Evolutionary conservation across 179 eudicot genomes (phyloP).

Genomic region (Silene coronaria): DNA sequence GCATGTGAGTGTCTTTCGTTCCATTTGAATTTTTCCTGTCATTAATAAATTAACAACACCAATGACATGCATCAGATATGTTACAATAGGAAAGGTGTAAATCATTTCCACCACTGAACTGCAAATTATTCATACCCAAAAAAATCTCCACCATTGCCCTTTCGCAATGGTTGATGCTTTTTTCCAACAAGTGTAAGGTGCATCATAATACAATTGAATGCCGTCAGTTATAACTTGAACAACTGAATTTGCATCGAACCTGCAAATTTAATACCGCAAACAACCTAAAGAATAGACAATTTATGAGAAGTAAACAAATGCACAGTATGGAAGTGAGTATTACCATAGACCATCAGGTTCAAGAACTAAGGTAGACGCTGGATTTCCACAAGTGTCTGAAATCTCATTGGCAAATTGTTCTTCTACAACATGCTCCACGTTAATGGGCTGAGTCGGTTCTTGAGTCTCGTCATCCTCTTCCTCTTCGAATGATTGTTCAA

Average conservation of each 20-base stretch:
- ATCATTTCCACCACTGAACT: too few species aligned
- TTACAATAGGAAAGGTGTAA: too few species aligned
- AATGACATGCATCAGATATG: too few species aligned
- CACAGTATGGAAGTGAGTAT: not conserved
- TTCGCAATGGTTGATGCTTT: not conserved
- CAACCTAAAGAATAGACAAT: too few species aligned
- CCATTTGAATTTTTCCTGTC: slow-evolving; percentile 1
- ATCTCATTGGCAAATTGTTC: not conserved
- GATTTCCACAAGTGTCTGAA: not conserved
- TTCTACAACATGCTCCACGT: not conserved
- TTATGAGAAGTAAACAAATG: too few species aligned
- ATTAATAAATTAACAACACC: not conserved
- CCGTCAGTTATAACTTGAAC: not conserved
- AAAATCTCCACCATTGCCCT: slow-evolving; percentile 4
- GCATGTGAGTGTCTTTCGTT: not conserved
- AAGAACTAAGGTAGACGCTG: not conserved
- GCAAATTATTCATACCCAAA: not conserved
- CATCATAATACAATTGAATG: not conserved
- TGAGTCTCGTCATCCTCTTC: not conserved
- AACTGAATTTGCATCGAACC: not conserved
- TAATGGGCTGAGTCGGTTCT: not conserved
- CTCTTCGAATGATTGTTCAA: not conserved
- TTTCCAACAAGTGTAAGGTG: not conserved
- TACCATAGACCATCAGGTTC: not conserved
- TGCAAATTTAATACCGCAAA: not conserved